Evolutionary conservation across 768 basidiomycete species (phyloP), one percentile per base, ranked within the genome.

Genomic region (Lactifluus volemus): DNA sequence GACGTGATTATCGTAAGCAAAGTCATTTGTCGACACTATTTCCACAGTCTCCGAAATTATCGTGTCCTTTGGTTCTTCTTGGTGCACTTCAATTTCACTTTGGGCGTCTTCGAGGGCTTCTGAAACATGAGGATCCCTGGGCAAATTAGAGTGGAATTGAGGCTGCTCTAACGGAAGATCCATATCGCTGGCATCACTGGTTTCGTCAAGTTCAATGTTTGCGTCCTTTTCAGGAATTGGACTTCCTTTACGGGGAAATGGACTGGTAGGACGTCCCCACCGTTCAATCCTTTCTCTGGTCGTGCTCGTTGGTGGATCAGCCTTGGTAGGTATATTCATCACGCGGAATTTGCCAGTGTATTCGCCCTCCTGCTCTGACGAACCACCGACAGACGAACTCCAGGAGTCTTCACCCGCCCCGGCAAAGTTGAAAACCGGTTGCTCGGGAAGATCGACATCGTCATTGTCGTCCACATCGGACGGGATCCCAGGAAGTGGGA

Each of bases 191-290:
- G 59, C 29, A 30, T 58, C 52, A 39, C 61, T 66, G 21, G 59
- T 55, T 41, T 64, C 67, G 15, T 63, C 71, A 51, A 41, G 60
- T 11, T 58, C 66, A 38, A 65, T 61, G 45, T 68, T 70, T n/a
- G 70, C 69, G 38, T 69, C 64, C 17, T 69, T 65, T 52, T 73
- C 69, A 25, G 59, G 68, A 41, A 64, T 49, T 15, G 62, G 67
- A 41, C 51, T 67, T 38, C 64, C 65, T 39, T 64, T 69, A 49
- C 32, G 56, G 34, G 84, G 87, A 69, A 80, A 86, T 0, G 87
- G 87, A 55, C 86, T 89, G 47, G 83, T 78, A 0, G 88, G 87
- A 11, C 83, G 76, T 2, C 88, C 86, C 86, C 87, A 88, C 19
- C 75, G 71, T 30, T 82, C 79, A 71, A 77, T 79, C 41, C 81